Evolutionary conservation across 129 eudicot genomes (phyloP).

Genomic region (Logfia minima): DNA sequence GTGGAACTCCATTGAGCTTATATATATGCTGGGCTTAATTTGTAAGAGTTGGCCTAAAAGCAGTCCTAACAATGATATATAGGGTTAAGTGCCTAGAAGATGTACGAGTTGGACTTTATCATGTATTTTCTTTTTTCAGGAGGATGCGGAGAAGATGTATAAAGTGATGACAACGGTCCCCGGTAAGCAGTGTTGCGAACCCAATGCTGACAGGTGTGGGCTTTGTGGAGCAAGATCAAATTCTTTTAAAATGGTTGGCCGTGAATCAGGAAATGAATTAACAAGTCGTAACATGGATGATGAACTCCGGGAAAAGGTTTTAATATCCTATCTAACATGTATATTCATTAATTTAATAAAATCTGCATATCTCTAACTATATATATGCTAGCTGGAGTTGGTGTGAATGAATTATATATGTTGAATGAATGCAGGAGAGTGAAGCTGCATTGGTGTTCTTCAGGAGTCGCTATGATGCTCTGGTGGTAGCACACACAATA

Average conservation of each 20-base stretch:
- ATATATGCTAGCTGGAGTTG: no score
- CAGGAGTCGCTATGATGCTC: conserved; percentile 85
- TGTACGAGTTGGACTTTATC: not conserved
- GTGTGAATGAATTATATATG: not conserved
- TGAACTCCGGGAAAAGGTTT: conserved; percentile 59
- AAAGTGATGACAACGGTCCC: conserved; percentile 49
- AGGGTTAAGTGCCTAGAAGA: not conserved
- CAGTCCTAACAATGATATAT: not conserved
- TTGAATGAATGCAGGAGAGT: conserved; percentile 60
- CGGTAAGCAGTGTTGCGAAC: conserved; percentile 33
- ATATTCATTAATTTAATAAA: not conserved
- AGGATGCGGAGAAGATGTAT: conserved; percentile 72
- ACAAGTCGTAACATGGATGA: conserved; percentile 34
- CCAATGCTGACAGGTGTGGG: conserved; percentile 54
- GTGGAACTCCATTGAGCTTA: no score
- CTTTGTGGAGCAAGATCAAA: conserved; percentile 59
- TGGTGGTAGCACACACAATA: conserved; percentile 70
- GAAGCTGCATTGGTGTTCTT: conserved; percentile 90
- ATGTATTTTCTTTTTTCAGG: conserved; percentile 39
- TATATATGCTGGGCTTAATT: not conserved
- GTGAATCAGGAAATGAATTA: conserved; percentile 34
- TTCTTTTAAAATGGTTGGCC: conserved; percentile 39
- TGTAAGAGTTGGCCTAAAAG: not conserved
- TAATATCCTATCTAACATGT: not conserved
- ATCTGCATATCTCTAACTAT: no score